These are phyloP conservation scores for Lentinula sp. DNA, from an alignment of 768 basidiomycete species.

Conservation along the genomic window DNA sequence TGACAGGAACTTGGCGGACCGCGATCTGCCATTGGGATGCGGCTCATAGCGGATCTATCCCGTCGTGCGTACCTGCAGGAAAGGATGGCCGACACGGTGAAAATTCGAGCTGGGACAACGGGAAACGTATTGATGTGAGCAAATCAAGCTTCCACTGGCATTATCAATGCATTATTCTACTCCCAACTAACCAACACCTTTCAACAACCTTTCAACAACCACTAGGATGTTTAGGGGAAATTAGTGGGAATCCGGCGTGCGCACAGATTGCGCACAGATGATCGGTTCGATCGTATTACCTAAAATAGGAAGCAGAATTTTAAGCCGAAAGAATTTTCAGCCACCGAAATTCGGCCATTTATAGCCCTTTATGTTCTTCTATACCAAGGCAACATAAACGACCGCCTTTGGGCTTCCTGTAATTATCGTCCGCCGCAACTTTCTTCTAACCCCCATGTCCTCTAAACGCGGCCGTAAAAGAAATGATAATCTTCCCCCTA, in stretches of 20 bases:
- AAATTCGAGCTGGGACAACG: too few relatives aligned
- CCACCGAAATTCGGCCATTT: conserved; percentile 24
- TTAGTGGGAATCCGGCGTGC: background rate
- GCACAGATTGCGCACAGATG: background rate
- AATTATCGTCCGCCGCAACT: conserved; percentile 10
- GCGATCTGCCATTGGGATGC: too few relatives aligned
- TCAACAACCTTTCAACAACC: too few relatives aligned
- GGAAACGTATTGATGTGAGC: too few relatives aligned
- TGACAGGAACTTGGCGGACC: too few relatives aligned
- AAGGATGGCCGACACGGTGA: too few relatives aligned
- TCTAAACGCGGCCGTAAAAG: conserved; percentile 85
- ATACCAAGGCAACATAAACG: background rate
- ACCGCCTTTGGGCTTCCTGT: conserved; percentile 1
- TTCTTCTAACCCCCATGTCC: conserved; percentile 45
- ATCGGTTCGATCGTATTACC: conserved; percentile 1
- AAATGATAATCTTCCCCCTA: conserved; percentile 74
- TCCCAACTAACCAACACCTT: too few relatives aligned
- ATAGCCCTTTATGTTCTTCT: conserved; percentile 25
- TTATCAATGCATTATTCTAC: too few relatives aligned
- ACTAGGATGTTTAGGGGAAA: background rate
- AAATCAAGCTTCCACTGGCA: too few relatives aligned
- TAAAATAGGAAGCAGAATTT: background rate
- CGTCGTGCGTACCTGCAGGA: too few relatives aligned
- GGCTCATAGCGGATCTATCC: too few relatives aligned
- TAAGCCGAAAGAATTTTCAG: background rate